Conservation (phyloP, 1,284 basidiomycete genomes). For the Ganoderma multipileum region DNA sequence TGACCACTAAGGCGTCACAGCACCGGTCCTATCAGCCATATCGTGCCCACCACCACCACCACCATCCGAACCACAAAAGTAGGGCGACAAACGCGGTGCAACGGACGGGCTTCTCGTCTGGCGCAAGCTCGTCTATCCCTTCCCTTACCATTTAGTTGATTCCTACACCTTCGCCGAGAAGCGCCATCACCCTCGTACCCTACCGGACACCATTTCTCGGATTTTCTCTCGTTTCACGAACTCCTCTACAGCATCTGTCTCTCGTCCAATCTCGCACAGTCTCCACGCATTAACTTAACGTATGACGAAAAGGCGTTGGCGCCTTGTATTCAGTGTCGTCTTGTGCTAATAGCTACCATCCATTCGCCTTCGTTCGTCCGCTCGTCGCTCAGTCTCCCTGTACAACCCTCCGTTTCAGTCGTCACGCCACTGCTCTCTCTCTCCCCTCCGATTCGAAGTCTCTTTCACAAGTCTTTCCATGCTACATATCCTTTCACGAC, state of each 20-base stretch:
- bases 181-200: slow-evolving; percentile 14
- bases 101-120: slow-evolving; percentile 54
- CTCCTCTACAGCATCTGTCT: background rate
- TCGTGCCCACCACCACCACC: slow-evolving; percentile 65
- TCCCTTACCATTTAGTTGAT: slow-evolving; percentile 35
- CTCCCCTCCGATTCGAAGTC: background rate
- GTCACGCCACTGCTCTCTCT: background rate
- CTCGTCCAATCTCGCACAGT: background rate
- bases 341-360: slow-evolving; percentile 12
- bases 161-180: slow-evolving; percentile 8
- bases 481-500: background rate
- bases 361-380: background rate
- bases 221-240: background rate
- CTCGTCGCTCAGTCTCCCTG: background rate
- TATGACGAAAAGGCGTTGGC: slow-evolving; percentile 7
- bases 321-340: slow-evolving; percentile 18
- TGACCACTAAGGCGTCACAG: slow-evolving; percentile 50
- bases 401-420: background rate
- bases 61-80: slow-evolving; percentile 68
- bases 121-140: slow-evolving; percentile 35
- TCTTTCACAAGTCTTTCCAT: background rate
- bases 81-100: slow-evolving; percentile 66
- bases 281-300: slow-evolving; percentile 17
- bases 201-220: background rate
- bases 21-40: slow-evolving; percentile 49